Base-by-base conservation (phyloP, 805 yeast species). In the Kodamaea nitidulidarum region DNA sequence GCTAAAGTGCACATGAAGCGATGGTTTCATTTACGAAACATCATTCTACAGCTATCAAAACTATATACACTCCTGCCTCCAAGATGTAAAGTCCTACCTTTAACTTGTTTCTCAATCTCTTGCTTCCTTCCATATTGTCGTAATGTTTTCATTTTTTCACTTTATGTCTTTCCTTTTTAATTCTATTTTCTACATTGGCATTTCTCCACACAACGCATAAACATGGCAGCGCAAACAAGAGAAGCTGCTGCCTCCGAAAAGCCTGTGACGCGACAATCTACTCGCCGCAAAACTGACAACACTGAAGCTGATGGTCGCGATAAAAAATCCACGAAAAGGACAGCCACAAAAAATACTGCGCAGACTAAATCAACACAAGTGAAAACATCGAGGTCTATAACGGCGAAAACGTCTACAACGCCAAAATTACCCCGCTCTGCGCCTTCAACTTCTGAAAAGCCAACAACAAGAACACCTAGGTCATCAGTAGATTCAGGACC, bases 181-280 rank as follows among this genome's bases (percentile, higher is more conserved):
- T 25, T 25, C 4, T n/a, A 9, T 25, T 25, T 25, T 25, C 22
- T 20, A 20, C 22, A 20, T 20, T 20, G 5, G 22, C 22, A 20
- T n/a, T 25, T 25, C 28, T 25, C 31, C 31, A 27, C 31, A n/a
- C 10, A 27, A 27, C 31, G 31, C 31, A 16, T 27, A 4, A 25
- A 25, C 28, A 27, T 27, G 31, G 31, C 31, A 27, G 31, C 12
- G 7, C 11, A 27, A 27, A 27, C 31, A 27, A 27, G 31, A 15
- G 31, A 27, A 27, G 31, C 31, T 7, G 16, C 31, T 12, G 31
- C 31, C 31, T 5, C 31, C 10, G 31, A 27, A n/a, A 27, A 27
- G 16, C 31, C 31, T 4, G 16, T 10, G 16, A 27, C 31, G 16
- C 31, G 31, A 27, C 31, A 27, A 27, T 7, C 31, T 12, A 27